Conservation (phyloP, 2,329 filamentous ascomycete species). For the Sclerotinia spermophila region DNA sequence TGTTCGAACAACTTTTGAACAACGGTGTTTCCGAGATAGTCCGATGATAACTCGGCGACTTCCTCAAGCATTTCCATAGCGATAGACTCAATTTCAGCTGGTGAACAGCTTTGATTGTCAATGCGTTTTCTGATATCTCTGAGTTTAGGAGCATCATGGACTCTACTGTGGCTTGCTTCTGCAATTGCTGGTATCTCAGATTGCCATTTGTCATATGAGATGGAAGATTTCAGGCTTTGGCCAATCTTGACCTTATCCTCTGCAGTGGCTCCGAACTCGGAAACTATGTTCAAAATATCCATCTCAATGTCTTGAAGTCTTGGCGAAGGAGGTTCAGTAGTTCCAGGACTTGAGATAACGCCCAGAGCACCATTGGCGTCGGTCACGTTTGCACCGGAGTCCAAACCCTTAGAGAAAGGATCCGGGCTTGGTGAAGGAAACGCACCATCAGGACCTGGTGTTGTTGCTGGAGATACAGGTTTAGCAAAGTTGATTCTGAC, state of each 20-base stretch:
- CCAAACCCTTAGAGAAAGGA: conserved; percentile 60
- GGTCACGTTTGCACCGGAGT: conserved; percentile 44
- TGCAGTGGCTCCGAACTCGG: conserved; percentile 79
- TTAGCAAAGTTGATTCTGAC: conserved; percentile 97
- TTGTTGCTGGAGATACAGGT: conserved; percentile 83
- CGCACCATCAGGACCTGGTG: conserved; percentile 82
- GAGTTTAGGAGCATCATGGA: conserved; percentile 91
- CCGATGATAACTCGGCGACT: conserved; percentile 88
- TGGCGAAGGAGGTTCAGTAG: conserved; percentile 62
- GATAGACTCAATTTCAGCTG: conserved; percentile 86
- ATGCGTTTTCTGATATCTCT: conserved; percentile 96
- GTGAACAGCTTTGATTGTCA: conserved; percentile 85
- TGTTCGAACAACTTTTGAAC: conserved; percentile 98
- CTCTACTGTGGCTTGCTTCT: conserved; percentile 81
- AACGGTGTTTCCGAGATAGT: conserved; percentile 98
- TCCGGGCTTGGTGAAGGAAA: conserved; percentile 91
- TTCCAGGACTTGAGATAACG: conserved; percentile 42
- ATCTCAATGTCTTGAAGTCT: conserved; percentile 72
- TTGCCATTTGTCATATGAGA: conserved; percentile 67
- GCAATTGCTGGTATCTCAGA: conserved; percentile 85
- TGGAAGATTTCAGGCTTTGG: conserved; percentile 69
- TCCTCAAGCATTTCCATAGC: conserved; percentile 94
- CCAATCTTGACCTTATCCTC: conserved; percentile 74
- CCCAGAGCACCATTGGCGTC: conserved; percentile 40
- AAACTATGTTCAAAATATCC: conserved; percentile 82